Base-by-base conservation (phyloP, 129 eudicot species). In the Calendula officinalis region DNA sequence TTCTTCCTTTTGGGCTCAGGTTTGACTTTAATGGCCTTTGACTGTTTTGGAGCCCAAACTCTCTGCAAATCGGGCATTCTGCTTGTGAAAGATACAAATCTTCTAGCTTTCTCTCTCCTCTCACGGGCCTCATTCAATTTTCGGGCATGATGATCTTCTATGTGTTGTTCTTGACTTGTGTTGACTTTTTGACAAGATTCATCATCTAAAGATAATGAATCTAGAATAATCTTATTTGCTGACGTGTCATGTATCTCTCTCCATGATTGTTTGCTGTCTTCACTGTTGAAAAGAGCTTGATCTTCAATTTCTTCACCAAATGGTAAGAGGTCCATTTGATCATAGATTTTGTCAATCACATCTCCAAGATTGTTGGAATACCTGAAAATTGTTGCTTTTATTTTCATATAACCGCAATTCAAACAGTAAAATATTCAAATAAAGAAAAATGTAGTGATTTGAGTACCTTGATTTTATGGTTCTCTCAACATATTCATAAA, bases 21-120 rank as follows among this genome's bases (percentile, higher is more conserved):
- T 62, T 79, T 81, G 57, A 53, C 15, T 69, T 57, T 84, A 15
- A 49, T 51, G 12, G 64, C 43, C 76, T 85, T 85, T 8, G 80
- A 75, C 39, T 75, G 89, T 71, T 88, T 92, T 41, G 96, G 96
- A 63, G 96, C 98, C 98, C 98, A 92, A 6, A 92, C 91, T 77
- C 98, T 82, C 64, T 85, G 95, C 79, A 92, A 60, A 77, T 92
- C 96, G 0, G 91, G 87, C 70, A 68, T 77, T 74, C 79, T 68
- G 47, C 94, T 77, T n/a, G 82, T 83, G 68, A 80, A 91, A 40
- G 88, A 88, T 47, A 79, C 84, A 62, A 76, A 75, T 79, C 89
- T 81, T 55, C 78, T 65, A 7, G 96, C 86, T 80, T 80, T 75
- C 50, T 83, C 87, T 72, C 98, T 85, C 77, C 86, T 85, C 77